phyloP scores from a whole-genome alignment of 805 yeast genomes.

The Candida taoyuanica region DNA sequence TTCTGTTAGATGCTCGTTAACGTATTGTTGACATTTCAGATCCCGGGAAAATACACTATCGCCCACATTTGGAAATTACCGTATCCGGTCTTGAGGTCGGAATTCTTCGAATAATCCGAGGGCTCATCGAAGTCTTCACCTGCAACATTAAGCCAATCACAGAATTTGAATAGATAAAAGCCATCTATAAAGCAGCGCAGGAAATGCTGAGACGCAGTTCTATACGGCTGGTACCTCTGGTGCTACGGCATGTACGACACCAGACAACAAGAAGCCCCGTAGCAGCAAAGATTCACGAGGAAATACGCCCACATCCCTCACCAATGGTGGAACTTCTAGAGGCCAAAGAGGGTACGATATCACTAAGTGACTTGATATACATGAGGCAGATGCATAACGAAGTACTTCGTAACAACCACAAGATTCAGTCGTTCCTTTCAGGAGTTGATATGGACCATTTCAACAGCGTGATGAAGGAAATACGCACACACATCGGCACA shows the following conservation, averaged over 20 bases:
- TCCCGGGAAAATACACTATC: too few species aligned
- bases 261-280: neutral
- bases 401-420: neutral
- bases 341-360: neutral
- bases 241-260: neutral
- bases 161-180: too few species aligned
- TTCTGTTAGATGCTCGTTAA: too few species aligned
- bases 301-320: neutral
- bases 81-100: too few species aligned
- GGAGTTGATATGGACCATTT: conserved; percentile 1
- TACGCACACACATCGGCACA: neutral
- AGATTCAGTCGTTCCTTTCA: neutral
- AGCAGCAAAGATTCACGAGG: neutral
- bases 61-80: too few species aligned
- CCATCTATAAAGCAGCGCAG: too few species aligned
- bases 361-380: neutral
- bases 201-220: neutral
- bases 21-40: conserved; percentile 1
- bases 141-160: too few species aligned
- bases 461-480: neutral
- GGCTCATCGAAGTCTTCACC: neutral
- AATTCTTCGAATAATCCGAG: neutral
- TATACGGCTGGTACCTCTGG: neutral
- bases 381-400: neutral
- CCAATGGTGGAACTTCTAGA: neutral